Percentiles rank a stretch among this genome's conserved stretches.
Evolutionary conservation across 768 basidiomycete species (phyloP).

Genomic region (Lactarius vividus): DNA sequence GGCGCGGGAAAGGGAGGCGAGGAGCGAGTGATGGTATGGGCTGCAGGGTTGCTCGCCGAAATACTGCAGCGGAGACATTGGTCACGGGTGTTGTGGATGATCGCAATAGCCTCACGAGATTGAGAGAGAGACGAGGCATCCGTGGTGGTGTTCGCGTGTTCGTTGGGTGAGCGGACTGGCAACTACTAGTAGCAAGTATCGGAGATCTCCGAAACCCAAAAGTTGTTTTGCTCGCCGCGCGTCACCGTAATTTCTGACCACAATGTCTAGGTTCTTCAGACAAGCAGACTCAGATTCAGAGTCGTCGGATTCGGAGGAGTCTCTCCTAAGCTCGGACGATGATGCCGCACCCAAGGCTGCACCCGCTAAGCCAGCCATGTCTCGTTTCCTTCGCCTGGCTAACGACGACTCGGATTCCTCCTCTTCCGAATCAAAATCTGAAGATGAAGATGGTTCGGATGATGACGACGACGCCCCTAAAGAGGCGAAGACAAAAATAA

Average conservation of each 20-base stretch:
- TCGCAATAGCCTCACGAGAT: slow-evolving; percentile 4
- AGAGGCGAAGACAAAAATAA: slow-evolving; percentile 41
- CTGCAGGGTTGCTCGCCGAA: not conserved
- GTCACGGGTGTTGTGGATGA: not conserved
- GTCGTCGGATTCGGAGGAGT: slow-evolving; percentile 68
- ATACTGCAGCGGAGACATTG: not conserved
- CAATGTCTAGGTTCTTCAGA: slow-evolving; percentile 89
- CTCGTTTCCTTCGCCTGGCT: slow-evolving; percentile 69
- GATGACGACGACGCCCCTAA: slow-evolving; percentile 42
- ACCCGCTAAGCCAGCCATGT: slow-evolving; percentile 62
- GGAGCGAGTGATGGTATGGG: not conserved
- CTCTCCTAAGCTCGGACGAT: slow-evolving; percentile 68
- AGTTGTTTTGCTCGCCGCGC: not conserved
- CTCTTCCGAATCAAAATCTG: slow-evolving; percentile 40
- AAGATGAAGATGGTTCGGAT: slow-evolving; percentile 45
- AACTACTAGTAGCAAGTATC: not conserved
- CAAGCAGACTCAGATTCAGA: slow-evolving; percentile 83
- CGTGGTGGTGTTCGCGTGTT: not conserved
- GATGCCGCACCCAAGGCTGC: slow-evolving; percentile 51
- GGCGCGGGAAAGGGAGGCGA: slow-evolving; percentile 13
- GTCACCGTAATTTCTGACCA: slow-evolving; percentile 6
- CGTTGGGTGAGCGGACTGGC: not conserved
- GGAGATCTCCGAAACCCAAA: slow-evolving; percentile 28
- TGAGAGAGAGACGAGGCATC: slow-evolving; percentile 19
- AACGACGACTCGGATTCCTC: slow-evolving; percentile 55